A percentile compares a stretch with the other conserved stretches of the same genome.
Conservation (phyloP, 176 grass and related monocot species). For the Saccharum officinarum region DNA sequence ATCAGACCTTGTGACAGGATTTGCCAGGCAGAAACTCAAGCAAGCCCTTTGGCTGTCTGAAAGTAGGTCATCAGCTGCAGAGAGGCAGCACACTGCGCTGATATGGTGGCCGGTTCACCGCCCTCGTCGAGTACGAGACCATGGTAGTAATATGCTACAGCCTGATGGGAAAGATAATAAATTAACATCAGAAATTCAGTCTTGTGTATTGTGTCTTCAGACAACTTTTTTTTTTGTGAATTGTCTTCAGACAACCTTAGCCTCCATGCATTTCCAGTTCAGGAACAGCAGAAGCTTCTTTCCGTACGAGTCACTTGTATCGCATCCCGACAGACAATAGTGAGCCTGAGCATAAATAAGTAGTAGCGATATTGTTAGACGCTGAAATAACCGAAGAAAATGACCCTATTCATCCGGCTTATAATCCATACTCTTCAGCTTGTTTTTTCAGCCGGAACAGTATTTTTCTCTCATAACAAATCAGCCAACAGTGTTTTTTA, state of each 20-base stretch:
- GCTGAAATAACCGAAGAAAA: neutral
- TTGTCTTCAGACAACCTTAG: slow-evolving; percentile 90
- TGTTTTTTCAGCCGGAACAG: no score
- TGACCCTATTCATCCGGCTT: no score
- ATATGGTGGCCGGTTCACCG: slow-evolving; percentile 63
- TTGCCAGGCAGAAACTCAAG: slow-evolving; percentile 88
- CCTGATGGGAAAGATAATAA: slow-evolving; percentile 46
- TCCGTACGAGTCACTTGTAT: slow-evolving; percentile 75
- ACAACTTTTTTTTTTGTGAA: no score
- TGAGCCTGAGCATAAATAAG: slow-evolving; percentile 57
- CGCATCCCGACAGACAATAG: slow-evolving; percentile 77
- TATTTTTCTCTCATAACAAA: no score
- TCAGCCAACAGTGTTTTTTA: no score
- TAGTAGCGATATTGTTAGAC: neutral
- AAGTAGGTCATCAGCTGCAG: slow-evolving; percentile 75
- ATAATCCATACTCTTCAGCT: no score
- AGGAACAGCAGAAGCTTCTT: slow-evolving; percentile 91
- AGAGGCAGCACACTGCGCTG: slow-evolving; percentile 80
- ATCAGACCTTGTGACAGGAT: slow-evolving; percentile 74
- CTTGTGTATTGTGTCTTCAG: neutral
- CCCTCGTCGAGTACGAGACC: slow-evolving; percentile 81
- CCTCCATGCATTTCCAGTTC: slow-evolving; percentile 96
- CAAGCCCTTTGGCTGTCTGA: slow-evolving; percentile 77
- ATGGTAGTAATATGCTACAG: slow-evolving; percentile 89
- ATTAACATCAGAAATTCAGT: slow-evolving; percentile 4